Evolutionary conservation across 306 rosid species (phyloP), one percentile per base, ranked within the genome.

Genomic region (Quercus suber): DNA sequence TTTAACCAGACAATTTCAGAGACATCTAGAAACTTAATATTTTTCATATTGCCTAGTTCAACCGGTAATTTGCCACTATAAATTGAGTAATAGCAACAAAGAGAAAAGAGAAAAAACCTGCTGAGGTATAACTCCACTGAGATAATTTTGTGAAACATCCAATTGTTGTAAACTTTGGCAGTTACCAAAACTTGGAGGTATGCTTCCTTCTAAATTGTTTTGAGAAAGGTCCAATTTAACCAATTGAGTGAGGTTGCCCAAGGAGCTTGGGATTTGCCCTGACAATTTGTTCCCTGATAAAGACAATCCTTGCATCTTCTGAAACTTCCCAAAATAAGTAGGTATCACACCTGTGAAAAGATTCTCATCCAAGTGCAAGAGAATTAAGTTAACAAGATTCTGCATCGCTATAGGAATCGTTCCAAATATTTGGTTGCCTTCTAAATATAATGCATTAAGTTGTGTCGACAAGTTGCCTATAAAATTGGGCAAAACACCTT

Each of bases 91-190:
- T 35, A 0, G 14, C 30, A 73, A 67, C 23, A 83, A 82, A 4
- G 78, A 76, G 0, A 81, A 2, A 41, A 84, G 53, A 14, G 18
- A 8, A 45, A 45, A 45, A 8, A 7, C 13, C 13, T 80, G 73
- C 0, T 7, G 3, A 0, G 92, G 85, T 65, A 87, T 83, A 8
- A n/a, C 9, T 79, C 89, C 90, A 1, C 19, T 41, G 1, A 88
- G 79, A 0, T 43, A 59, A 55, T 88, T 83, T 1, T 30, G 10
- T 0, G 64, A 83, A 33, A 86, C 30, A 1, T 28, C n/a, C 13
- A 78, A 2, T 0, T 0, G 0, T 5, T 86, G 76, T 55, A 88
- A 55, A 5, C 18, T 59, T 58, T 59, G 17, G 23, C 76, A 81
- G 1, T 74, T 57, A 19, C 56, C 74, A 18, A 88, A 45, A 35